Evolutionary conservation across 2,329 filamentous ascomycete species (phyloP).

Genomic region (Phialophora tarda): DNA sequence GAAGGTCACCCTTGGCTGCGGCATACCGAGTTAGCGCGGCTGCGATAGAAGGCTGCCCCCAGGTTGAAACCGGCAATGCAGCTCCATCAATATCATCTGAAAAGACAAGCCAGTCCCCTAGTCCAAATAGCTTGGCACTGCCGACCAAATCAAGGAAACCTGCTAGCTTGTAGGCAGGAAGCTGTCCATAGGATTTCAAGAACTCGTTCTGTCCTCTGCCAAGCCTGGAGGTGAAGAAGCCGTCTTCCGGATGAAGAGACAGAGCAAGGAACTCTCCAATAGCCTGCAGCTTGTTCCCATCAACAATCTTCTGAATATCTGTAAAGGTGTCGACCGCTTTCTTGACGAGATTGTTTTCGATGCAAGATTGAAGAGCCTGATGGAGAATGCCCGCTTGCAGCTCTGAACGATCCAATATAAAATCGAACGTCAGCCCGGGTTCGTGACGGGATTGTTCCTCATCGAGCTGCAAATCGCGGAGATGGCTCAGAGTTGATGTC

Average conservation of each 20-base stretch:
- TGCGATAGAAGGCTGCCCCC: constrained; percentile 55
- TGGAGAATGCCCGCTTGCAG: constrained; percentile 43
- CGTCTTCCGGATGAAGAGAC: constrained; percentile 11
- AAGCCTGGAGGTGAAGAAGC: constrained; percentile 28
- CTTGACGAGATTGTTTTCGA: constrained; percentile 35
- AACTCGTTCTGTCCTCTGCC: constrained; percentile 27
- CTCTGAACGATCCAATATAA: constrained; percentile 29
- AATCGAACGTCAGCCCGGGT: constrained; percentile 24
- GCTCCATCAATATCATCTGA: constrained; percentile 60
- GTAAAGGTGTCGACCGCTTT: constrained; percentile 35
- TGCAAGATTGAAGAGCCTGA: constrained; percentile 49
- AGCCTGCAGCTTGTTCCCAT: constrained; percentile 47
- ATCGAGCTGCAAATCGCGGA: constrained; percentile 20
- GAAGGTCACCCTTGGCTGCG: constrained; percentile 52
- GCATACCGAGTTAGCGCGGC: constrained; percentile 63
- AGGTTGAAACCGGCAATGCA: constrained; percentile 54
- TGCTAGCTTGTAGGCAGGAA: constrained; percentile 47
- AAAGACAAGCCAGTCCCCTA: constrained; percentile 61
- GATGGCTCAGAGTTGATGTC: constrained; percentile 6
- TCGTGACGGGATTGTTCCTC: neutral
- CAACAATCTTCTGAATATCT: constrained; percentile 47
- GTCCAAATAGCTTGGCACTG: constrained; percentile 52
- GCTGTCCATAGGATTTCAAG: constrained; percentile 37
- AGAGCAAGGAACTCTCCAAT: constrained; percentile 35
- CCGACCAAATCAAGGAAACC: constrained; percentile 59